Base-by-base conservation (phyloP, 352 stramenopile species). In the Phytophthora sp. region DNA sequence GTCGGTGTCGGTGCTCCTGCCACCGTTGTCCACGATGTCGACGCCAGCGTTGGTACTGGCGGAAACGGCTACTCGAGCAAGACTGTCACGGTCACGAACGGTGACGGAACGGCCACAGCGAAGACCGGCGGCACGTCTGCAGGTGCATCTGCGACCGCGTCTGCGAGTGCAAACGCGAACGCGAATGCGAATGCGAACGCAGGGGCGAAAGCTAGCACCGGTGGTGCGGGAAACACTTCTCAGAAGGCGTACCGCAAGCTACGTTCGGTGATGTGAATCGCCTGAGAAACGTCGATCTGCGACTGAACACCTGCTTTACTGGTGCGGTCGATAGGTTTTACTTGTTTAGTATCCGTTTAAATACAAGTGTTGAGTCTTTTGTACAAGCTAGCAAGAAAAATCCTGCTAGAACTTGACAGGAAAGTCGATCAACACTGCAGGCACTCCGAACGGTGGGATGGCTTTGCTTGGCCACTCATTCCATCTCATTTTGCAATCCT, bases 211-310 rank as follows among this genome's bases (percentile, higher is more conserved):
- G 31, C 31, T 9, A 35, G 35, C 3, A 31, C 48, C 0, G 12
- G 17, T 26, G 24, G 24, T 24, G 42, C 42, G 21, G 15, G 15
- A 3, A 31, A n/a, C 11, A 54, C 54, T 17, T 62, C 41, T 42
- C 54, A 62, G 54, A 62, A 62, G 32, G 23, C 54, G 44, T 63
- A 56, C 44, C 54, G 54, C 13, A 43, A 63, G 26, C 43, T 63
- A 20, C 54, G 54, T 2, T 48, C 42, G 17, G 23, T 18, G 23
- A 17, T 45, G 20, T 52, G 30, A 53, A 39, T 26, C 28, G 28
- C 28, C 28, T n/a, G n/a, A n/a, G n/a, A n/a, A n/a, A n/a, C n/a
- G n/a, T n/a, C n/a, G n/a, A n/a, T n/a, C n/a, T n/a, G n/a, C n/a
- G n/a, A n/a, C n/a, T n/a, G n/a, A n/a, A n/a, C n/a, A n/a, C n/a